Base-by-base conservation (phyloP, 2,329 filamentous ascomycete species). In the Hirsutella thompsonii region DNA sequence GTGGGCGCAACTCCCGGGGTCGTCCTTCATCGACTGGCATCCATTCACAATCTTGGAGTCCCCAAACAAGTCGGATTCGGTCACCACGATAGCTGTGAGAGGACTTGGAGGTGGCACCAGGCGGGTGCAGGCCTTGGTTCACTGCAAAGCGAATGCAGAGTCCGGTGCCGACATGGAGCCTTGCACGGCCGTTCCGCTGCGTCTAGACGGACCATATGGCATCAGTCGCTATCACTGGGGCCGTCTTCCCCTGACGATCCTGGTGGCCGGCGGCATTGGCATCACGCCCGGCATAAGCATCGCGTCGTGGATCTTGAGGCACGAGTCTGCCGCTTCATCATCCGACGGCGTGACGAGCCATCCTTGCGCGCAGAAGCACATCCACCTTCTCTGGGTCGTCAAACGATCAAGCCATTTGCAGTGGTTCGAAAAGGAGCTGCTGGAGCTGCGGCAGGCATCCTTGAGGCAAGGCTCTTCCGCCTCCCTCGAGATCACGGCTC, bases 281-380 rank as follows among this genome's bases (percentile, higher is more conserved):
- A 53, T 52, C 40, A 52, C 51, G 14, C 51, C 49, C 5, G 47
- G 41, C 2, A 49, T 53, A 11, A 46, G 46, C 38, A 53, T 53
- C 28, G 45, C 44, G n/a, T 44, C 49, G 3, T 39, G 23, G 23
- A 49, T 39, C 45, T 53, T 16, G 42, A 49, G 39, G 37, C 42
- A 23, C 30, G 18, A 10, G 30, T n/a, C 18, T 26, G 16, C 28
- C 34, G 14, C 20, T 3, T 8, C 32, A 18, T 6, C 4, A 30
- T 3, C 4, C 9, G 11, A 4, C n/a, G 9, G 11, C 29, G 29
- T 30, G 11, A 4, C 29, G 29, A n/a, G n/a, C n/a, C n/a, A n/a
- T n/a, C n/a, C n/a, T n/a, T n/a, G n/a, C n/a, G n/a, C n/a, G n/a
- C n/a, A n/a, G n/a, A n/a, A n/a, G n/a, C 29, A 30, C 8, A 33